Percentiles rank a stretch among this genome's conserved stretches.
These are phyloP conservation scores for Eimeria falciformis DNA, from an alignment of 169 alveolate genomes.

Conservation along the genomic window DNA sequence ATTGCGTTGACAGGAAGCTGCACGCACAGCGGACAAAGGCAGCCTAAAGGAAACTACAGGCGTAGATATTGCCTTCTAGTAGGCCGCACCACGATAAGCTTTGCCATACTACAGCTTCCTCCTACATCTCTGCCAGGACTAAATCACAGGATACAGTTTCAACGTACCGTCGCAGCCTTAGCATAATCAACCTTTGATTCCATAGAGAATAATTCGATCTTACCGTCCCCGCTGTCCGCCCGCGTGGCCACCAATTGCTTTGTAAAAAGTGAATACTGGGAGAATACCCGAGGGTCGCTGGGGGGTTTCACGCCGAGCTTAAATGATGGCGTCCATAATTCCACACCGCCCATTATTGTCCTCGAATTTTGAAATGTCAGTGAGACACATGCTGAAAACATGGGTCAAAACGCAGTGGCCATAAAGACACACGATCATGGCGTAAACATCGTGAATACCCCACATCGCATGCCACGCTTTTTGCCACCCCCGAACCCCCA, in stretches of 20 bases:
- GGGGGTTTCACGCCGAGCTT: constrained; percentile 55
- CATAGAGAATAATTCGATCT: constrained; percentile 28
- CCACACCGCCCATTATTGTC: constrained; percentile 42
- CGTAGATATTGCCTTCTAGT: too few relatives aligned
- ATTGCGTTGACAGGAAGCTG: constrained; percentile 40
- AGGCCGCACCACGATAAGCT: too few relatives aligned
- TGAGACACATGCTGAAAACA: constrained; percentile 26
- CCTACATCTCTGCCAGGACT: too few relatives aligned
- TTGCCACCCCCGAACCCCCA: not conserved
- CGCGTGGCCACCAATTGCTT: not conserved
- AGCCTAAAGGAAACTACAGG: too few relatives aligned
- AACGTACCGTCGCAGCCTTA: not conserved
- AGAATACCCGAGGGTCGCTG: not conserved
- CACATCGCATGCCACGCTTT: not conserved
- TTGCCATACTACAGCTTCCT: too few relatives aligned
- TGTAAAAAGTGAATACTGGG: not conserved
- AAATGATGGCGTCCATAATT: constrained; percentile 1
- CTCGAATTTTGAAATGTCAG: constrained; percentile 27
- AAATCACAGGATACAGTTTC: too few relatives aligned
- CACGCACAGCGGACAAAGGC: not conserved
- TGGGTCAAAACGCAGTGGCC: not conserved
- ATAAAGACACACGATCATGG: not conserved
- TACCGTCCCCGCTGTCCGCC: constrained; percentile 30
- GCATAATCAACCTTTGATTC: not conserved
- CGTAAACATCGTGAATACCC: not conserved